phyloP scores from a whole-genome alignment of 2,329 filamentous ascomycete genomes.

The Triangularia verruculosa region DNA sequence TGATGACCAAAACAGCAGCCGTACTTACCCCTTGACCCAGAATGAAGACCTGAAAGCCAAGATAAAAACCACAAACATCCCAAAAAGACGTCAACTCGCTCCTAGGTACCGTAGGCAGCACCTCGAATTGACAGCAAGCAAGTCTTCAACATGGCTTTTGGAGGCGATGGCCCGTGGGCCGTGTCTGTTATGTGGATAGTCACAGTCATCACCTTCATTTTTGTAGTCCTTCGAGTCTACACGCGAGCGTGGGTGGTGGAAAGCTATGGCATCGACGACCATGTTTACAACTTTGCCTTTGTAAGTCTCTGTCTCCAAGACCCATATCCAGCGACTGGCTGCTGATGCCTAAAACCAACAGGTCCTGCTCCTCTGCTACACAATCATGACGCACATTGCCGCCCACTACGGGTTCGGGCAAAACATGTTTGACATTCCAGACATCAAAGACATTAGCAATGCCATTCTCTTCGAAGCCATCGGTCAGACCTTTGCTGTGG shows the following conservation, averaged over 20 bases:
- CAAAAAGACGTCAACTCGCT: neutral
- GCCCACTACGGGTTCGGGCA: slow-evolving; percentile 37
- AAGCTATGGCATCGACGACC: slow-evolving; percentile 35
- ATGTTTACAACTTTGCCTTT: slow-evolving; percentile 34
- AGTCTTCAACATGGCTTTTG: slow-evolving; percentile 6
- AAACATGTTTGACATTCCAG: slow-evolving; percentile 25
- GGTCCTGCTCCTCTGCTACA: slow-evolving; percentile 34
- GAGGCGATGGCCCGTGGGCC: slow-evolving; percentile 13
- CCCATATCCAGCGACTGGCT: neutral
- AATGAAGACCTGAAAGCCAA: no score
- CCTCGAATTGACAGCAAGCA: neutral
- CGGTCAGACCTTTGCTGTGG: slow-evolving; percentile 37
- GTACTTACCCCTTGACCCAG: no score
- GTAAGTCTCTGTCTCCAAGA: slow-evolving; percentile 14
- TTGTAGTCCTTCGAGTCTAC: slow-evolving; percentile 16
- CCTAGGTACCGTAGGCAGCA: neutral
- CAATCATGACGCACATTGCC: slow-evolving; percentile 33
- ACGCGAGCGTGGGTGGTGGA: slow-evolving; percentile 28
- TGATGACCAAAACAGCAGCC: no score
- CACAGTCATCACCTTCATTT: slow-evolving; percentile 4
- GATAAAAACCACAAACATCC: neutral
- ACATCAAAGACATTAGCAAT: slow-evolving; percentile 24
- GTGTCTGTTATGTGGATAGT: slow-evolving; percentile 17
- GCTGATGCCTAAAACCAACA: no score
- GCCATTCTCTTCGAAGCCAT: slow-evolving; percentile 34